Conservation (phyloP, 306 rosid genomes). For the Cicer pinnatifidum region DNA sequence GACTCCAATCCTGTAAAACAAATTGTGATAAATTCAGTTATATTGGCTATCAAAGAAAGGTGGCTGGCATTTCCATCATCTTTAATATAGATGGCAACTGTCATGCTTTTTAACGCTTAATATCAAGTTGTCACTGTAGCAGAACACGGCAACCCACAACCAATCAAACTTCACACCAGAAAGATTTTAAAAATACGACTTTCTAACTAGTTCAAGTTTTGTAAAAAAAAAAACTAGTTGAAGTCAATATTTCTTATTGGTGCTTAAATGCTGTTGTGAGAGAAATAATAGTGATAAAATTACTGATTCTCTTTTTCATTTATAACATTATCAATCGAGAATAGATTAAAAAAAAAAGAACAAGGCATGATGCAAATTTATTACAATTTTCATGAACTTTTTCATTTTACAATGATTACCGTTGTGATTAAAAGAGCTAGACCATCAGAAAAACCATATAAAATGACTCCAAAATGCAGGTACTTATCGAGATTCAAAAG, state of each 20-base stretch:
- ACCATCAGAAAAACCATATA: slow-evolving; percentile 25
- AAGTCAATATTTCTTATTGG: slow-evolving; percentile 1
- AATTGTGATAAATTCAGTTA: neutral
- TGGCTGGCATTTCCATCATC: neutral
- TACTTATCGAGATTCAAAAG: neutral
- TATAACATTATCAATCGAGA: slow-evolving; percentile 15
- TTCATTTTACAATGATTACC: slow-evolving; percentile 7
- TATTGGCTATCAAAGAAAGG: neutral
- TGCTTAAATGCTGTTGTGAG: slow-evolving; percentile 15
- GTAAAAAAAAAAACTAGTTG: neutral
- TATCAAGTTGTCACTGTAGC: neutral
- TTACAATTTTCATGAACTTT: neutral
- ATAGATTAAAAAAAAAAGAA: neutral
- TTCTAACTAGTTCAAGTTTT: neutral
- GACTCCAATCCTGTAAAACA: slow-evolving; percentile 8
- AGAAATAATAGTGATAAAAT: neutral
- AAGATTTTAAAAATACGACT: neutral
- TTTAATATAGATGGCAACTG: slow-evolving; percentile 3
- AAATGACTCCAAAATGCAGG: slow-evolving; percentile 16
- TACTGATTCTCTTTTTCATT: neutral
- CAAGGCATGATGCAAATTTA: neutral
- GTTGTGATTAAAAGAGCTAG: slow-evolving; percentile 32
- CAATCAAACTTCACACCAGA: neutral
- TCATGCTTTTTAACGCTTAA: neutral
- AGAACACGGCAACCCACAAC: neutral